Percentiles rank a stretch among this genome's conserved stretches.
phyloP scores from a whole-genome alignment of 768 basidiomycete species.

The Russula sp. region DNA sequence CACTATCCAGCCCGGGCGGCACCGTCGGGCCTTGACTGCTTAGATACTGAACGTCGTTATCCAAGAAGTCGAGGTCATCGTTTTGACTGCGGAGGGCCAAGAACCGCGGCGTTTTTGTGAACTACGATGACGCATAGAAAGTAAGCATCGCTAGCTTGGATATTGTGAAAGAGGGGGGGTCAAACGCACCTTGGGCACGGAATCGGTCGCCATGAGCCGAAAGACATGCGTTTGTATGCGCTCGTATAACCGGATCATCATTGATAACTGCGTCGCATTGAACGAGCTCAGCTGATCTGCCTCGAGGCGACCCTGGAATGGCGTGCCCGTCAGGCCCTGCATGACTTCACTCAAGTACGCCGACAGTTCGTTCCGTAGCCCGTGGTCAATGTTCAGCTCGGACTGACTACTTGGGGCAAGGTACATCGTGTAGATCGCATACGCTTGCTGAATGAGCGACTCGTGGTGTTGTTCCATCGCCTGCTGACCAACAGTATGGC shows the following conservation, averaged over 20 bases:
- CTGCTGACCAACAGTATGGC: conserved; percentile 60
- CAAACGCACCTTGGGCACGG: conserved; percentile 78
- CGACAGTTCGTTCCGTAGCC: conserved; percentile 87
- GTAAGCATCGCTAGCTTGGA: neutral
- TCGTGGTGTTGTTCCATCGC: conserved; percentile 99
- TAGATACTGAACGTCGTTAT: conserved; percentile 37
- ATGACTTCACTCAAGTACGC: conserved; percentile 91
- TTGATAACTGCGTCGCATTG: conserved; percentile 94
- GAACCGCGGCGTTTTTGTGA: conserved; percentile 83
- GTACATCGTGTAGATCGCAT: conserved; percentile 90
- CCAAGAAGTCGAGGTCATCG: conserved; percentile 65
- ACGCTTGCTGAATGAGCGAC: conserved; percentile 87
- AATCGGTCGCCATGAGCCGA: conserved; percentile 96
- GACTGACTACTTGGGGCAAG: conserved; percentile 92
- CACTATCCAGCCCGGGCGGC: conserved; percentile 56
- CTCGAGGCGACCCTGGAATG: conserved; percentile 74
- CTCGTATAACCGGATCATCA: conserved; percentile 88
- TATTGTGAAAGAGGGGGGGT: conserved; percentile 8
- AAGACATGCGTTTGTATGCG: conserved; percentile 97
- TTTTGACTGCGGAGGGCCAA: conserved; percentile 71
- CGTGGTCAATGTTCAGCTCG: conserved; percentile 98
- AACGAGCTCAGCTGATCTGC: conserved; percentile 73
- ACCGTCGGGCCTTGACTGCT: conserved; percentile 37
- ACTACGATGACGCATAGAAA: conserved; percentile 36
- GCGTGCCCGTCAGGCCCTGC: conserved; percentile 64